Evolutionary conservation across 1,284 basidiomycete species (phyloP).

Genomic region (Heterobasidion annosum): DNA sequence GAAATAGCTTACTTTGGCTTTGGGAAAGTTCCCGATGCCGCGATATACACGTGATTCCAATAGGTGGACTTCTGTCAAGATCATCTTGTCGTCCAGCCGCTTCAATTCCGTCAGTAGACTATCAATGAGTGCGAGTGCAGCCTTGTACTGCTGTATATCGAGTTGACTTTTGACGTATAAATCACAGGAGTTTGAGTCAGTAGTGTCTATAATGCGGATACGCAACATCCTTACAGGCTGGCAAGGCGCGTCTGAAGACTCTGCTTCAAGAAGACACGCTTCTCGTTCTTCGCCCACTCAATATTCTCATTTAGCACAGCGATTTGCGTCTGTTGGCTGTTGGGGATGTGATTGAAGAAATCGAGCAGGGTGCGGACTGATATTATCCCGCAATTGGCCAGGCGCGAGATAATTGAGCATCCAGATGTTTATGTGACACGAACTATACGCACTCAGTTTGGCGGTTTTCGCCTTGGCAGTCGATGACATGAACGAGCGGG

Average conservation of each 20-base stretch:
- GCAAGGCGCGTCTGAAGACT: slow-evolving; percentile 89
- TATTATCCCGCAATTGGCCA: background rate
- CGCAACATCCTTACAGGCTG: slow-evolving; percentile 46
- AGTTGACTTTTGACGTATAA: slow-evolving; percentile 47
- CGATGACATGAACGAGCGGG: slow-evolving; percentile 85
- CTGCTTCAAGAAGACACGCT: slow-evolving; percentile 94
- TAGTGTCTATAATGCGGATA: background rate
- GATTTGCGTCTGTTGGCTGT: slow-evolving; percentile 77
- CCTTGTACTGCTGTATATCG: slow-evolving; percentile 70
- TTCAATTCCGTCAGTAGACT: slow-evolving; percentile 84
- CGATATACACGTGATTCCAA: slow-evolving; percentile 90
- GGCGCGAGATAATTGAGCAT: background rate
- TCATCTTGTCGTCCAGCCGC: slow-evolving; percentile 95
- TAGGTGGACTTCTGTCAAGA: slow-evolving; percentile 93
- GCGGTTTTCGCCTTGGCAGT: slow-evolving; percentile 98
- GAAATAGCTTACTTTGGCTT: slow-evolving; percentile 67
- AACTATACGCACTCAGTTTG: slow-evolving; percentile 70
- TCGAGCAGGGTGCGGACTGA: slow-evolving; percentile 88
- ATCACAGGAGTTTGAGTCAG: slow-evolving; percentile 3
- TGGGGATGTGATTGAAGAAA: slow-evolving; percentile 75
- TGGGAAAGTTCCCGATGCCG: slow-evolving; percentile 85
- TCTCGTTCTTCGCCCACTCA: slow-evolving; percentile 87
- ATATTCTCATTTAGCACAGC: slow-evolving; percentile 86
- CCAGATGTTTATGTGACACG: background rate
- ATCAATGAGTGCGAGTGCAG: slow-evolving; percentile 80